Base-by-base conservation (phyloP, 1,284 basidiomycete species). In the Sutorius eximius region DNA sequence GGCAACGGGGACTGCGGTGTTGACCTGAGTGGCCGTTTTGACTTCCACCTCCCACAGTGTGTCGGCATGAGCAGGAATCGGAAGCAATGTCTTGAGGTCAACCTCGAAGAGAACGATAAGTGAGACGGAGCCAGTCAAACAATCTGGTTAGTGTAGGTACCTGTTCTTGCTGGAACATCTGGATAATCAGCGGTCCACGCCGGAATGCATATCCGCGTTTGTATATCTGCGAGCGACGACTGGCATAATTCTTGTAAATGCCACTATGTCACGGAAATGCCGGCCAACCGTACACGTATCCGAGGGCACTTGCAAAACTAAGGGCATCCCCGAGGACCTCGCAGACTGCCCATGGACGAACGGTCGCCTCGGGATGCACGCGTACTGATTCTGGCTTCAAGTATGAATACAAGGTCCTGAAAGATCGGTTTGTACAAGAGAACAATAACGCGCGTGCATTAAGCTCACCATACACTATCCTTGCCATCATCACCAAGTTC, bases 41-140 rank as follows among this genome's bases (percentile, higher is more conserved):
- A 90, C 89, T 71, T 91, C 87, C 34, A 91, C 88, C 66, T 91
- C 85, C 89, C 89, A 91, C 10, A 89, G 75, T 0, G 87, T 88
- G 59, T 89, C 87, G 15, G 81, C 72, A 53, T 87, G 86, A 16
- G 86, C 86, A 40, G 86, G 83, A 37, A 84, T 85, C 1, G 87
- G 84, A 59, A 85, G 81, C 52, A 83, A 82, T 5, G 87, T 89
- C 69, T 81, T 86, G 0, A 79, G 77, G 62, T 90, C 86, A 33
- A 86, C 80, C 87, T 87, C 54, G 30, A 52, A 11, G 37, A 32
- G 40, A 52, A 56, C 24, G 27, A 57, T 60, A 30, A 49, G 53
- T 29, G 32, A 48, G 50, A 52, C 20, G 29, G 18, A 44, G 20
- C 40, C 32, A 24, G 5, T 34, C 44, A 45, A 24, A 6, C 11